A percentile compares a stretch with the other conserved stretches of the same genome.
phyloP scores from a whole-genome alignment of 176 grass and related monocot species.

The Lolium rigidum region DNA sequence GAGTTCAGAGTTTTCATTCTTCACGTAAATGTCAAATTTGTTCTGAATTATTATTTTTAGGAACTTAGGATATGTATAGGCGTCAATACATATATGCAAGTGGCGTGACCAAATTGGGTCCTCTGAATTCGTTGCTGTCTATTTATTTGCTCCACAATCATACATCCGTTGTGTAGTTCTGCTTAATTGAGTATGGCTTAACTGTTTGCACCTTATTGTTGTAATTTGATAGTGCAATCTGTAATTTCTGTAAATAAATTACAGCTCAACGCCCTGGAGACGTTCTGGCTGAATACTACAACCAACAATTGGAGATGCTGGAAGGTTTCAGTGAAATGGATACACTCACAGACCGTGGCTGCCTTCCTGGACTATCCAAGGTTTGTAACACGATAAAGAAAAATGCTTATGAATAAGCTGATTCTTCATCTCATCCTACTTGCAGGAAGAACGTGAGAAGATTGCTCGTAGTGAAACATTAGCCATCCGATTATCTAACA shows the following conservation, averaged over 20 bases:
- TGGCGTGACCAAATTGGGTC: background rate
- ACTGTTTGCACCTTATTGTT: background rate
- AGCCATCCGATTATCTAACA: constrained; percentile 69
- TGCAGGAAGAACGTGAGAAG: constrained; percentile 65
- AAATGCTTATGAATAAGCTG: no score
- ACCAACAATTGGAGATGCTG: constrained; percentile 78
- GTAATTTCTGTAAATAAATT: background rate
- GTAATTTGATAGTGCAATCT: background rate
- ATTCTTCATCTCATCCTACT: background rate
- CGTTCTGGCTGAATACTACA: constrained; percentile 72
- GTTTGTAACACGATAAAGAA: constrained; percentile 29
- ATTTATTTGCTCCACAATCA: background rate
- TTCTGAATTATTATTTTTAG: background rate
- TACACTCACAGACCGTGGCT: constrained; percentile 65
- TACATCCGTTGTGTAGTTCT: background rate
- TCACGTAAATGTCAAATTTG: no score
- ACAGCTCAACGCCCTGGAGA: constrained; percentile 54
- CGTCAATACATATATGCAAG: background rate
- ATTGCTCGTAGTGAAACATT: constrained; percentile 57
- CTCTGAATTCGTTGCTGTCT: background rate
- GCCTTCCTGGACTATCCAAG: constrained; percentile 78
- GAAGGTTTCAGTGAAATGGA: constrained; percentile 92
- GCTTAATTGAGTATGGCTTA: background rate
- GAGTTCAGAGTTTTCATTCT: background rate
- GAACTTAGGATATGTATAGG: background rate